phyloP scores from a whole-genome alignment of 1,284 basidiomycete species.

The Violaceomyces palustris region DNA sequence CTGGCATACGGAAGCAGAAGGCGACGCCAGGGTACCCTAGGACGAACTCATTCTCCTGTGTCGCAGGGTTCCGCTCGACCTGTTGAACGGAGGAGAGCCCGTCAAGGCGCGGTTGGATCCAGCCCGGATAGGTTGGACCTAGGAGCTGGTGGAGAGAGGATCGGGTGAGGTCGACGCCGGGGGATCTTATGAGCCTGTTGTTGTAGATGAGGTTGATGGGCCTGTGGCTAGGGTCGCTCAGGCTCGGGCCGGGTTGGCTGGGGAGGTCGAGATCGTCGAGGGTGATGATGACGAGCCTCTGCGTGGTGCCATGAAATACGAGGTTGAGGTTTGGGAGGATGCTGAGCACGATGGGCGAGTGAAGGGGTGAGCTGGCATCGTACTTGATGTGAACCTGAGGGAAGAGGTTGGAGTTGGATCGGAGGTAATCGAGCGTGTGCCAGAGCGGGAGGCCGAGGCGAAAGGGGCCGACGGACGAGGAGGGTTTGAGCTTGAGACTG shows the following conservation, averaged over 20 bases:
- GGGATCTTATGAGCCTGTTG: conserved; percentile 15
- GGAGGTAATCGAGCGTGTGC: conserved; percentile 30
- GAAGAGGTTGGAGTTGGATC: conserved; percentile 25
- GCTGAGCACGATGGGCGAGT: conserved; percentile 16
- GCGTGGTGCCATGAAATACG: conserved; percentile 17
- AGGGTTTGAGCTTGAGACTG: conserved; percentile 20
- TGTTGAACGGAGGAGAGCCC: too few relatives aligned
- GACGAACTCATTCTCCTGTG: conserved; percentile 10
- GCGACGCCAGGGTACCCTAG: conserved; percentile 28
- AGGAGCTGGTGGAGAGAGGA: conserved; percentile 30
- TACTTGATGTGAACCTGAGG: conserved; percentile 28
- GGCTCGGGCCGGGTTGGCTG: background rate
- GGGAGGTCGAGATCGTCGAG: conserved; percentile 14
- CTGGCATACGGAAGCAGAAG: conserved; percentile 17
- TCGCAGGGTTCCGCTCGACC: background rate
- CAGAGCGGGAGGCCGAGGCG: conserved; percentile 35
- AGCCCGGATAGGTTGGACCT: conserved; percentile 27
- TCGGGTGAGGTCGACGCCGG: conserved; percentile 14
- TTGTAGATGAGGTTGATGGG: conserved; percentile 24
- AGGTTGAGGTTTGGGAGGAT: conserved; percentile 26
- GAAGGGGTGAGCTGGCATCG: conserved; percentile 11
- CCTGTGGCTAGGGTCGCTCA: conserved; percentile 12
- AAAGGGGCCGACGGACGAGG: conserved; percentile 21
- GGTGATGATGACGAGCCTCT: conserved; percentile 26
- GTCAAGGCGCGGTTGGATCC: conserved; percentile 3